Conservation (phyloP, 148 eudicot species). For the Rhododendron williamsianum region DNA sequence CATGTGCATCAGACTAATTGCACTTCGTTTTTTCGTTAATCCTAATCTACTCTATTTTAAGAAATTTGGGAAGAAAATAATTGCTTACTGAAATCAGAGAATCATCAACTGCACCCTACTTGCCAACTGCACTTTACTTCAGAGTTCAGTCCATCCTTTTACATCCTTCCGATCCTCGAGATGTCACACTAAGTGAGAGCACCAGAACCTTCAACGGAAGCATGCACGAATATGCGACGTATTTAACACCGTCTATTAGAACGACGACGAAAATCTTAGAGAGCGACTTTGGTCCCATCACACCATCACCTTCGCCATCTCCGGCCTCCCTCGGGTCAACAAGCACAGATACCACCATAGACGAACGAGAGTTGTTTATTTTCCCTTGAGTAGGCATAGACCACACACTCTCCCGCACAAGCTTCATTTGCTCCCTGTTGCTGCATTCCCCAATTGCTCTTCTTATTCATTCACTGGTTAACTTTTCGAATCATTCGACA, state of each 20-base stretch:
- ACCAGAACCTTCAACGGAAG: constrained; percentile 69
- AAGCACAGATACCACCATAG: constrained; percentile 90
- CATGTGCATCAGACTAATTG: too few relatives aligned
- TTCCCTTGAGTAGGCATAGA: neutral
- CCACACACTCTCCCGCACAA: neutral
- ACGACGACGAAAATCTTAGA: constrained; percentile 87
- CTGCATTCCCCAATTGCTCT: neutral
- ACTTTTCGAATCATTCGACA: neutral
- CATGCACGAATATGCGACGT: constrained; percentile 94
- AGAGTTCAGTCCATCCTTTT: neutral
- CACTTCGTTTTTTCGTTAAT: too few relatives aligned
- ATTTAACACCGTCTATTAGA: constrained; percentile 87
- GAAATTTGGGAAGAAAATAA: too few relatives aligned
- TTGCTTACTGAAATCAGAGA: too few relatives aligned
- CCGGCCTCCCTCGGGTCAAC: constrained; percentile 87
- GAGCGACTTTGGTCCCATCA: constrained; percentile 60
- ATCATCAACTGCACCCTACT: too few relatives aligned
- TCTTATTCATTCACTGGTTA: neutral
- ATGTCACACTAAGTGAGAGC: constrained; percentile 56
- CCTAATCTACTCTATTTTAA: too few relatives aligned
- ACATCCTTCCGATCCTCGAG: constrained; percentile 25
- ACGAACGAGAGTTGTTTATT: constrained; percentile 23
- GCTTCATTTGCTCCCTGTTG: neutral
- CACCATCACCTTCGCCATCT: constrained; percentile 56
- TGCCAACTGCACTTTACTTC: too few relatives aligned